These are phyloP conservation scores for Trichosporon sp. DNA, from an alignment of 1,284 basidiomycete species.

Conservation along the genomic window DNA sequence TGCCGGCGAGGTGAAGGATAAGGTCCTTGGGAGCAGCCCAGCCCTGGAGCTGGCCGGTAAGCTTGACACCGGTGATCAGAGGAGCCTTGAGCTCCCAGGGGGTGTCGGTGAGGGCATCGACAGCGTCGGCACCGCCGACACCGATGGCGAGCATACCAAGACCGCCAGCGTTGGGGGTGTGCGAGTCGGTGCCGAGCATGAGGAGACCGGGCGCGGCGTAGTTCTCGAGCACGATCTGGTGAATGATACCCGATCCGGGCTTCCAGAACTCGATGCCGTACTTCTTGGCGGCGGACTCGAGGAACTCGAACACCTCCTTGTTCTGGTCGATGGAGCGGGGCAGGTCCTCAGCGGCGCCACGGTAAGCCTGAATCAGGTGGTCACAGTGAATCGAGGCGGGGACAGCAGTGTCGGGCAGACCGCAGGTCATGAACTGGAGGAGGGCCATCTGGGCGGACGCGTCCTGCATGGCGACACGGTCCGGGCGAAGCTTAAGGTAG, in stretches of 20 bases:
- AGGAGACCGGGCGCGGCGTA: slow-evolving; percentile 72
- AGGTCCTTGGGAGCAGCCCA: slow-evolving; percentile 98
- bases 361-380: slow-evolving; percentile 83
- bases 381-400: slow-evolving; percentile 91
- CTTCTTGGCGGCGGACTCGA: slow-evolving; percentile 89
- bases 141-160: slow-evolving; percentile 97
- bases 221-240: slow-evolving; percentile 98
- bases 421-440: slow-evolving; percentile 98
- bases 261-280: slow-evolving; percentile 90
- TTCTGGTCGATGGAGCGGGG: slow-evolving; percentile 74
- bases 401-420: slow-evolving; percentile 77
- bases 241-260: slow-evolving; percentile 84
- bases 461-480: slow-evolving; percentile 98
- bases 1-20: slow-evolving; percentile 89
- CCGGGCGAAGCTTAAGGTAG: slow-evolving; percentile 85
- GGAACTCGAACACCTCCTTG: slow-evolving; percentile 96
- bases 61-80: slow-evolving; percentile 79
- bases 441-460: slow-evolving; percentile 94
- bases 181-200: slow-evolving; percentile 72
- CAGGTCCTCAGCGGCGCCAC: slow-evolving; percentile 42
- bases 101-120: slow-evolving; percentile 96
- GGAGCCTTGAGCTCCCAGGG: slow-evolving; percentile 99
- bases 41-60: slow-evolving; percentile 79
- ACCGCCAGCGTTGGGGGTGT: slow-evolving; percentile 97
- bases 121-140: slow-evolving; percentile 97